Evolutionary conservation across 202 grass and related monocot genomes (phyloP).

Genomic region (Carex sylvatica): DNA sequence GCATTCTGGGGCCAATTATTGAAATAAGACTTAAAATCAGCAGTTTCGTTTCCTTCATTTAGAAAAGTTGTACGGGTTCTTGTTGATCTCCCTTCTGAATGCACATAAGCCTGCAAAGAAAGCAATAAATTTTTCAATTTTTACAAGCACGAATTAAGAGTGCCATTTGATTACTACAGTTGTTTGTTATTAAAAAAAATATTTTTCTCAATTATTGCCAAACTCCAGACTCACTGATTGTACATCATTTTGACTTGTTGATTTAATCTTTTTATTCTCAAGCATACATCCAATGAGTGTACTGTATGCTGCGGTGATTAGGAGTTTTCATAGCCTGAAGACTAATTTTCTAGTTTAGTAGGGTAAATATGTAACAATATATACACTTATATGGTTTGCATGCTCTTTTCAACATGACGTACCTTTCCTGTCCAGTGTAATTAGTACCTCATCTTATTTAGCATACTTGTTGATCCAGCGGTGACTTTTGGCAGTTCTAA

Average conservation of each 20-base stretch:
- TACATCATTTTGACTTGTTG: not conserved
- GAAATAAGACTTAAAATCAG: slow-evolving; percentile 62
- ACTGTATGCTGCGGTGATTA: not conserved
- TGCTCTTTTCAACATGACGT: not conserved
- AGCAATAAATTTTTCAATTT: slow-evolving; percentile 14
- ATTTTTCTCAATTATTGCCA: not conserved
- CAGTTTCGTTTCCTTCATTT: slow-evolving; percentile 66
- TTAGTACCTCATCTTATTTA: not conserved
- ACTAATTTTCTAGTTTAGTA: not conserved
- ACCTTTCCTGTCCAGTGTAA: not conserved
- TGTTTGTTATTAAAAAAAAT: not conserved
- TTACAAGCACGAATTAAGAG: not conserved
- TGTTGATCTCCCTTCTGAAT: slow-evolving; percentile 44
- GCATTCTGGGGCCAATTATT: slow-evolving; percentile 57
- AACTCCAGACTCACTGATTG: not conserved
- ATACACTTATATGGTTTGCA: not conserved
- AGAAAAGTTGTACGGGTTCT: slow-evolving; percentile 42
- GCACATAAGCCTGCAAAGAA: slow-evolving; percentile 55
- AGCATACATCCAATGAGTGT: not conserved
- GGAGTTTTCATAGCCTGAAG: not conserved
- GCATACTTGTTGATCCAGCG: not conserved
- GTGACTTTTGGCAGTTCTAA: not conserved
- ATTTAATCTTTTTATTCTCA: not conserved
- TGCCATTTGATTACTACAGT: not conserved
- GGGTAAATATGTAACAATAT: not conserved